These are phyloP conservation scores for Termitomyces sp. DNA, from an alignment of 768 basidiomycete species.

Conservation along the genomic window DNA sequence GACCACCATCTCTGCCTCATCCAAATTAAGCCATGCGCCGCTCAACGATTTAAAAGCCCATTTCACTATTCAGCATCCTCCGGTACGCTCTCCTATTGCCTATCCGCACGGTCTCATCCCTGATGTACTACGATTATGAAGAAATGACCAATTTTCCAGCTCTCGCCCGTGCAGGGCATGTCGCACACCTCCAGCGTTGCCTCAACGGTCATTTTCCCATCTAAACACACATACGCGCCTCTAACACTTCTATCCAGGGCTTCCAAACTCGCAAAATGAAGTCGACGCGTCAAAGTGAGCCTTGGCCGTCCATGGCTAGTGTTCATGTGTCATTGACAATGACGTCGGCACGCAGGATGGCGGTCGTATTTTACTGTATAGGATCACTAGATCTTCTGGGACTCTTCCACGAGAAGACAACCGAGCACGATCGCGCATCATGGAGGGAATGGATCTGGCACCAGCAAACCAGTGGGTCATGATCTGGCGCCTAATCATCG, in stretches of 20 bases:
- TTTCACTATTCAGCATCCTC: not conserved
- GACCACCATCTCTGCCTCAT: constrained; percentile 11
- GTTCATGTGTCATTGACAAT: constrained; percentile 3
- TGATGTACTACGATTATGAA: constrained; percentile 11
- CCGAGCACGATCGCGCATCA: constrained; percentile 42
- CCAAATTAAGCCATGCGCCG: constrained; percentile 9
- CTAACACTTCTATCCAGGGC: constrained; percentile 23
- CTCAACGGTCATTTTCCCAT: constrained; percentile 35
- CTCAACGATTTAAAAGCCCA: constrained; percentile 12
- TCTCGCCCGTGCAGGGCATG: constrained; percentile 49
- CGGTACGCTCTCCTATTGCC: not conserved
- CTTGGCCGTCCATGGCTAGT: not conserved
- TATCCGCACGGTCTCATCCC: not conserved
- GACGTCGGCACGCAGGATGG: constrained; percentile 47
- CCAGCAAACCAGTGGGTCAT: constrained; percentile 67
- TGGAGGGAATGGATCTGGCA: constrained; percentile 90
- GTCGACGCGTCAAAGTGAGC: constrained; percentile 68
- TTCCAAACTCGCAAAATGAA: constrained; percentile 65
- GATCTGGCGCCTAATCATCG: not conserved
- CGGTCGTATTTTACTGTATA: constrained; percentile 84
- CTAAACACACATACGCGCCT: not conserved
- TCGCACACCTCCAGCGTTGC: constrained; percentile 62
- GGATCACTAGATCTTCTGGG: constrained; percentile 78
- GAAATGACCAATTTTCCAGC: constrained; percentile 20
- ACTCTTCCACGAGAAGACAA: constrained; percentile 39